Conservation (phyloP, 202 grass and related monocot genomes). For the Tripidium arundinaceum region DNA sequence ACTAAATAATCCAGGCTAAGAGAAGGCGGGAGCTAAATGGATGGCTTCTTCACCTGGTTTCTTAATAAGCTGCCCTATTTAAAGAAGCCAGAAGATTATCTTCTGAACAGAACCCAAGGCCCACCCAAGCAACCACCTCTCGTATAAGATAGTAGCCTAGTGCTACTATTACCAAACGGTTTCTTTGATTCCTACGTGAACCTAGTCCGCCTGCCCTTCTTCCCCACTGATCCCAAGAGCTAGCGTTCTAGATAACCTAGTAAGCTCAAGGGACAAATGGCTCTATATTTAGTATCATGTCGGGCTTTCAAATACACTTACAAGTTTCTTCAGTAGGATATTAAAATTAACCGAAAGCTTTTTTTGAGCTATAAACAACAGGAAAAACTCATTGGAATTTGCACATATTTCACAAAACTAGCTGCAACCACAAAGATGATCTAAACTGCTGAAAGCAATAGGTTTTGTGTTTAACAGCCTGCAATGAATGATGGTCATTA, state of each 20-base stretch:
- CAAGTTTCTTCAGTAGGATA: background rate
- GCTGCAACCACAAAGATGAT: background rate
- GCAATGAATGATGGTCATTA: background rate
- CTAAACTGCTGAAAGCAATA: conserved; percentile 7
- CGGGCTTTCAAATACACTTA: background rate
- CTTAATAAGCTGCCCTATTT: background rate
- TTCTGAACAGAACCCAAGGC: background rate
- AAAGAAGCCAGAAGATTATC: background rate
- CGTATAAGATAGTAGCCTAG: background rate
- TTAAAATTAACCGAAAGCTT: background rate
- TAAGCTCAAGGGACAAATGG: background rate
- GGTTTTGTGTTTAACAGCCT: background rate
- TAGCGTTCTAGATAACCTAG: background rate
- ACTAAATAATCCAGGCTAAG: background rate
- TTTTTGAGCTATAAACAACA: background rate
- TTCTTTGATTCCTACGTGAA: too few species aligned
- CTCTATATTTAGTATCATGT: background rate
- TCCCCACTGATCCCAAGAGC: too few species aligned
- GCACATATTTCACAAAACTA: background rate
- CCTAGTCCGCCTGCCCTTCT: too few species aligned
- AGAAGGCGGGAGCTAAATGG: background rate
- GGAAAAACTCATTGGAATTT: background rate
- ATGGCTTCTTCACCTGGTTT: background rate
- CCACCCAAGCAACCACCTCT: background rate
- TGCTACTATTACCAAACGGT: too few species aligned